Percentiles rank a stretch among this genome's conserved stretches.
Evolutionary conservation across 2,329 filamentous ascomycete species (phyloP).

Genomic region (Botrytis hyacinthi): DNA sequence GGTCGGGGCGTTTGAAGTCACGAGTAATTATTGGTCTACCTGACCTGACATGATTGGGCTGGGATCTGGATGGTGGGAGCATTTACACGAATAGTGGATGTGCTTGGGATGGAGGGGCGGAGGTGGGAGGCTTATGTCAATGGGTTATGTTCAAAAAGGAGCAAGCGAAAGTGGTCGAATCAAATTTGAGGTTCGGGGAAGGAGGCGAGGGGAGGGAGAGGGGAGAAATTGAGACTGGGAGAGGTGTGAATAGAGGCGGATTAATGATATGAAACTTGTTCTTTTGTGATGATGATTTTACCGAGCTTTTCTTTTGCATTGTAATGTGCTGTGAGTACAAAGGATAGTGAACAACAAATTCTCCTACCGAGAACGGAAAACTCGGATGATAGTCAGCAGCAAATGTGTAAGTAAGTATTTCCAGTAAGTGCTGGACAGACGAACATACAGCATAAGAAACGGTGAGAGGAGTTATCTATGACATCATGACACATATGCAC

Average conservation of each 20-base stretch:
- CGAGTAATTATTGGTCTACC: conserved; percentile 9
- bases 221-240: background rate
- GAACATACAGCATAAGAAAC: background rate
- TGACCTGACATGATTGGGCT: background rate
- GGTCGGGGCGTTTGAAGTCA: conserved; percentile 10
- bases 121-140: background rate
- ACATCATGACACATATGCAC: background rate
- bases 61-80: background rate
- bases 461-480: background rate
- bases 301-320: background rate
- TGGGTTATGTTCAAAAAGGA: conserved; percentile 3
- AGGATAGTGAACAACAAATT: background rate
- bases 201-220: background rate
- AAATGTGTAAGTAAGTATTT: background rate
- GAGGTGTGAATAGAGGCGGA: background rate
- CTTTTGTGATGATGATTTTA: background rate
- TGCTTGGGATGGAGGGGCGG: background rate
- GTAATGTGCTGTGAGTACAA: background rate
- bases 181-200: background rate
- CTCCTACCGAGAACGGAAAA: background rate
- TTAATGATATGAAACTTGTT: conserved; percentile 12
- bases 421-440: background rate
- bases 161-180: conserved; percentile 3
- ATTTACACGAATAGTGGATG: conserved; percentile 13
- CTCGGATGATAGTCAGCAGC: background rate